phyloP scores from a whole-genome alignment of 306 rosid species.

The Castanopsis chinensis region DNA sequence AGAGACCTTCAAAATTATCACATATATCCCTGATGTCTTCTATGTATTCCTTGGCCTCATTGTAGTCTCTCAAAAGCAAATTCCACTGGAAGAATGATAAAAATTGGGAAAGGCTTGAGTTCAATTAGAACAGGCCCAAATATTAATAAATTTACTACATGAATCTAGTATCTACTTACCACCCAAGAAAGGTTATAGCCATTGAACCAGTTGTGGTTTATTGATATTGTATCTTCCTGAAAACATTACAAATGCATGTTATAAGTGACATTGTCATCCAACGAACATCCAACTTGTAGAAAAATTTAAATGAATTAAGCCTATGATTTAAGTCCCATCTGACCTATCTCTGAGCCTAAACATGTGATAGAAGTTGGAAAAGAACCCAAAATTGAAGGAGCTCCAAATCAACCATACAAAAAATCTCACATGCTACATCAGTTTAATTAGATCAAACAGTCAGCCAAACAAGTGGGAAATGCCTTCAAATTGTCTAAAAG shows the following conservation, averaged over 20 bases:
- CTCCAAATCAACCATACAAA: not conserved
- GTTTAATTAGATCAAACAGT: not conserved
- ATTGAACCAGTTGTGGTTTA: constrained; percentile 97
- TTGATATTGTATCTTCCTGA: constrained; percentile 94
- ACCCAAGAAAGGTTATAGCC: constrained; percentile 77
- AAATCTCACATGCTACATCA: not conserved
- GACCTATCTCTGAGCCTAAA: not conserved
- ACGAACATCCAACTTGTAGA: not conserved
- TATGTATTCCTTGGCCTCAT: constrained; percentile 86
- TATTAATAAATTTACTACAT: not conserved
- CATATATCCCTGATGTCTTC: constrained; percentile 91
- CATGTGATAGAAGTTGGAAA: not conserved
- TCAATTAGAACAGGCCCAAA: constrained; percentile 3
- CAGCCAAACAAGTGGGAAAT: not conserved
- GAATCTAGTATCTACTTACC: constrained; percentile 44
- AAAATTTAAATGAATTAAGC: not conserved
- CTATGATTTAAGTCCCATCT: not conserved
- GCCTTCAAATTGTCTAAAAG: not conserved
- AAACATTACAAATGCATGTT: constrained; percentile 24
- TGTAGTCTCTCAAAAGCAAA: constrained; percentile 74
- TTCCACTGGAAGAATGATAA: constrained; percentile 62
- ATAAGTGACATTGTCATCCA: constrained; percentile 1
- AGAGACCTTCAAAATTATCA: constrained; percentile 89
- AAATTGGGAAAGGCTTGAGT: constrained; percentile 20
- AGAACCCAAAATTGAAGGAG: not conserved